Percentiles rank a stretch among this genome's conserved stretches.
Conservation (phyloP, 371 early-diverging fungal species). For the Mucor sp. region DNA sequence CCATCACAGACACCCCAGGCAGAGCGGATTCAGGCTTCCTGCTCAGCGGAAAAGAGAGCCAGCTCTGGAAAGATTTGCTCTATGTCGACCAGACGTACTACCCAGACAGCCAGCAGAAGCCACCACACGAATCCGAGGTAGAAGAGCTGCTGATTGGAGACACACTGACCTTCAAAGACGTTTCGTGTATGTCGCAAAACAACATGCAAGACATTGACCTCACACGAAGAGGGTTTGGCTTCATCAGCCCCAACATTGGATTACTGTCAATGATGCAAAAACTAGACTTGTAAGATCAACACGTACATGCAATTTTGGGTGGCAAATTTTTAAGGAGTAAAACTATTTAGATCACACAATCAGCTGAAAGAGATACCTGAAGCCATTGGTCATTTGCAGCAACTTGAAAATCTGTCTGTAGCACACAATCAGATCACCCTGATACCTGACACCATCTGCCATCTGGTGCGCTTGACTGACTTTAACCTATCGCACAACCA, state of each 20-base stretch:
- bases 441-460: conserved; percentile 69
- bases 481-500: conserved; percentile 58
- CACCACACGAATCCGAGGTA: neutral
- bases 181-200: neutral
- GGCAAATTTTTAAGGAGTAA: neutral
- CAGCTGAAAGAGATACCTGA: conserved; percentile 60
- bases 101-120: neutral
- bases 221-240: conserved; percentile 7
- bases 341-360: conserved; percentile 48
- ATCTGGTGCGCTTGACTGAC: conserved; percentile 56
- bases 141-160: neutral
- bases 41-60: conserved; percentile 14
- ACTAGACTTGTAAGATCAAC: conserved; percentile 31
- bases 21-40: conserved; percentile 30
- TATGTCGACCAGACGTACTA: conserved; percentile 39
- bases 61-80: conserved; percentile 27
- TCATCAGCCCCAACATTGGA: conserved; percentile 24
- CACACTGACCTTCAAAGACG: conserved; percentile 14
- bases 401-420: conserved; percentile 61
- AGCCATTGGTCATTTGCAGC: conserved; percentile 63
- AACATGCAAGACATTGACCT: conserved; percentile 20
- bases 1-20: neutral
- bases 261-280: conserved; percentile 24
- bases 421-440: conserved; percentile 56
- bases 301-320: neutral